Percentiles rank a stretch among this genome's conserved stretches.
These are phyloP conservation scores for Aspergillus funiculosus DNA, from an alignment of 495 filamentous ascomycete species.

Conservation along the genomic window DNA sequence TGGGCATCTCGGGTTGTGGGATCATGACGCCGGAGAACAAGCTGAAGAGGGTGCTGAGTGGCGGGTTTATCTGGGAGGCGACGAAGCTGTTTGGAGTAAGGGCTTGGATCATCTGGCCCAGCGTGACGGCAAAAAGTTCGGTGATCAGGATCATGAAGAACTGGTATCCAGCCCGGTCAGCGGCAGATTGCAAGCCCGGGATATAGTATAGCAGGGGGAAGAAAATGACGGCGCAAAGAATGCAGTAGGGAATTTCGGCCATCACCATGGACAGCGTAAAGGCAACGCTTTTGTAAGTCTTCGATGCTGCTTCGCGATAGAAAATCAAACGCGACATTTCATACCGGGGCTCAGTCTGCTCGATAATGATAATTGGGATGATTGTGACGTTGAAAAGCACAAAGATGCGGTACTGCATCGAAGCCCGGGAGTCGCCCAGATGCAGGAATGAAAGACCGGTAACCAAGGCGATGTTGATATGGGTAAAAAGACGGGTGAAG, in stretches of 20 bases:
- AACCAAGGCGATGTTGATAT: conserved; percentile 36
- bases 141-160: conserved; percentile 54
- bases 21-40: conserved; percentile 50
- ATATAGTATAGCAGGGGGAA: conserved; percentile 74
- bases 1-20: conserved; percentile 43
- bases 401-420: conserved; percentile 74
- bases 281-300: conserved; percentile 69
- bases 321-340: conserved; percentile 67
- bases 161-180: conserved; percentile 47
- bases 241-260: conserved; percentile 70
- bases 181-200: conserved; percentile 46
- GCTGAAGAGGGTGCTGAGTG: conserved; percentile 53
- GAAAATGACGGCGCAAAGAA: conserved; percentile 68
- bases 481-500: conserved; percentile 53
- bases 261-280: conserved; percentile 66
- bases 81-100: conserved; percentile 53
- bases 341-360: conserved; percentile 73
- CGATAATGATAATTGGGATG: conserved; percentile 67
- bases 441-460: conserved; percentile 51
- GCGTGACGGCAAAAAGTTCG: conserved; percentile 53
- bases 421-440: conserved; percentile 60
- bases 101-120: conserved; percentile 57
- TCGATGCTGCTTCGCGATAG: conserved; percentile 71
- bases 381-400: conserved; percentile 79
- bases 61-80: conserved; percentile 51